A percentile compares a stretch with the other conserved stretches of the same genome.
phyloP scores from a whole-genome alignment of 352 stramenopile genomes.

The Phytophthora crassamura region DNA sequence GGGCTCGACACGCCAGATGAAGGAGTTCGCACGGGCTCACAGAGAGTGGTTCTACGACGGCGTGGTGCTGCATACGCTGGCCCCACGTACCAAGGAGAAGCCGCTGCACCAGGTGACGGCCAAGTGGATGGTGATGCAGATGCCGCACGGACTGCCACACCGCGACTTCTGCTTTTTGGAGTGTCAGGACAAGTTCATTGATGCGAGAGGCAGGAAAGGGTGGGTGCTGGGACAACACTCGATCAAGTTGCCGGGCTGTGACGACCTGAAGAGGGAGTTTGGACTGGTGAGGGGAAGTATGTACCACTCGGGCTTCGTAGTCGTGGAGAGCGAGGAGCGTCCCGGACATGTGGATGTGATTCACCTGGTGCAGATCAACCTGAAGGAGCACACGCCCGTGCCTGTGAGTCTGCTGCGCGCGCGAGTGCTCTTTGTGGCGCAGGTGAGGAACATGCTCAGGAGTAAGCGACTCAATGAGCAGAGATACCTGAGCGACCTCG shows the following conservation, averaged over 20 bases:
- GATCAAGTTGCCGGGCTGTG: conserved; percentile 81
- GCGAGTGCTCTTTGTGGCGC: conserved; percentile 53
- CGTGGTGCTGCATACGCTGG: conserved; percentile 76
- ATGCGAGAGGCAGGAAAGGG: conserved; percentile 77
- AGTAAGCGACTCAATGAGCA: conserved; percentile 83
- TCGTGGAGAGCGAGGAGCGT: conserved; percentile 81
- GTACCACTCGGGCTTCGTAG: conserved; percentile 87
- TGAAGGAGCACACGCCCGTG: conserved; percentile 74
- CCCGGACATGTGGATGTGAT: conserved; percentile 83
- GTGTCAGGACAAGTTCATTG: conserved; percentile 89
- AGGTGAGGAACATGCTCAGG: conserved; percentile 71
- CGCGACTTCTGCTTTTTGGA: conserved; percentile 84
- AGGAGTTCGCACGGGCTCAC: conserved; percentile 64
- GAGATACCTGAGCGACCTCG: conserved; percentile 79
- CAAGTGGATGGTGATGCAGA: conserved; percentile 79
- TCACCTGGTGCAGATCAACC: conserved; percentile 82
- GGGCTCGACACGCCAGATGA: conserved; percentile 68
- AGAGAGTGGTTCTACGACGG: conserved; percentile 76
- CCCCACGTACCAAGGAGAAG: conserved; percentile 68
- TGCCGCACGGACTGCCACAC: conserved; percentile 64
- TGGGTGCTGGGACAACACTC: conserved; percentile 88
- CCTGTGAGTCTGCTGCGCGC: conserved; percentile 50
- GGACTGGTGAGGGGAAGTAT: conserved; percentile 78
- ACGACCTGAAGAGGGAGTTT: conserved; percentile 80
- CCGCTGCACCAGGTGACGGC: conserved; percentile 86